Conservation (phyloP, 176 grass and related monocot species). For the Eleusine indica region DNA sequence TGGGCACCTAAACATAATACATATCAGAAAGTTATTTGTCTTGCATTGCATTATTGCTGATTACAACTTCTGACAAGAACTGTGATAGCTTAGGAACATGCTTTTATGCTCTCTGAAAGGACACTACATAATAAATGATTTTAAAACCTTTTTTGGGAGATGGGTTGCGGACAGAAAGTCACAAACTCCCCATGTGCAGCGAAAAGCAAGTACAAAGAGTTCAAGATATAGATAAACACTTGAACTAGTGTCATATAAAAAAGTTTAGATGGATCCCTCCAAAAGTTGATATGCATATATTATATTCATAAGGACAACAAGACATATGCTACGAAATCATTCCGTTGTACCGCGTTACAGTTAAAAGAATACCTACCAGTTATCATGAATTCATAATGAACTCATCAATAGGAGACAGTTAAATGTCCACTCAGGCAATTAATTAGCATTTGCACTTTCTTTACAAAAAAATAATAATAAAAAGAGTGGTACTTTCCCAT, state of each 20-base stretch:
- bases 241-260: conserved; percentile 27
- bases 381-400: neutral
- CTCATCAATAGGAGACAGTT: conserved; percentile 14
- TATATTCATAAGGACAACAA: conserved; percentile 27
- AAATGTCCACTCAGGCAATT: neutral
- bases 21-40: conserved; percentile 25
- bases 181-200: conserved; percentile 6
- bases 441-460: conserved; percentile 8
- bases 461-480: neutral
- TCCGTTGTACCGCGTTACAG: neutral
- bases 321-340: conserved; percentile 14
- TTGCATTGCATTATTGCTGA: conserved; percentile 20
- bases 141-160: neutral
- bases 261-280: neutral
- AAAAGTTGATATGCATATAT: conserved; percentile 24
- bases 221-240: conserved; percentile 16
- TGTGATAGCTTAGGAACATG: conserved; percentile 18
- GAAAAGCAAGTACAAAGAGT: conserved; percentile 31
- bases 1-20: neutral
- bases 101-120: conserved; percentile 4
- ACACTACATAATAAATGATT: neutral
- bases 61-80: conserved; percentile 11
- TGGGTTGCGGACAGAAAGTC: neutral
- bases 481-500: neutral
- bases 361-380: conserved; percentile 4